phyloP scores from a whole-genome alignment of 768 basidiomycete genomes.

The Kockovaella imperatae region DNA sequence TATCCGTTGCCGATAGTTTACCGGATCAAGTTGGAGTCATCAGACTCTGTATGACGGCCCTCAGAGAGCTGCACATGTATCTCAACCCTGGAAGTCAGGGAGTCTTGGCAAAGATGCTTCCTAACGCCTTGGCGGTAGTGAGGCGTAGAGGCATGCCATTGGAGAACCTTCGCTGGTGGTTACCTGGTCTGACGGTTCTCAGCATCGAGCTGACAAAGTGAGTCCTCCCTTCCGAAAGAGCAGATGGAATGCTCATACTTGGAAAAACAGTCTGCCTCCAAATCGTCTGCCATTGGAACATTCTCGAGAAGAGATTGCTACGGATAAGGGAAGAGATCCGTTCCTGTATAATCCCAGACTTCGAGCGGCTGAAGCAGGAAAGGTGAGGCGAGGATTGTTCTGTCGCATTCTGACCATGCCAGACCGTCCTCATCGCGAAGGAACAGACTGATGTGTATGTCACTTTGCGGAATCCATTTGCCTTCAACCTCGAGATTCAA shows the following conservation, averaged over 20 bases:
- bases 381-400: constrained; percentile 48
- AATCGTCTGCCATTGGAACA: constrained; percentile 69
- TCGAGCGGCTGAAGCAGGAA: constrained; percentile 51
- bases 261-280: constrained; percentile 54
- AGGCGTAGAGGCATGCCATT: constrained; percentile 64
- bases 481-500: constrained; percentile 83
- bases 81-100: constrained; percentile 70
- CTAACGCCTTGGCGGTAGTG: constrained; percentile 64
- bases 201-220: constrained; percentile 73
- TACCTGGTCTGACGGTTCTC: constrained; percentile 68
- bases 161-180: constrained; percentile 63
- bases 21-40: constrained; percentile 82
- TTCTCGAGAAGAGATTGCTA: constrained; percentile 45
- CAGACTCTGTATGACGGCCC: constrained; percentile 77
- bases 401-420: constrained; percentile 21
- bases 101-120: constrained; percentile 64
- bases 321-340: constrained; percentile 55
- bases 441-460: constrained; percentile 75
- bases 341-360: constrained; percentile 85
- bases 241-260: constrained; percentile 1
- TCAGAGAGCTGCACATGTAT: constrained; percentile 63
- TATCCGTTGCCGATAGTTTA: constrained; percentile 80
- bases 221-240: constrained; percentile 29
- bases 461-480: constrained; percentile 80
- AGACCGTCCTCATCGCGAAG: constrained; percentile 66